Evolutionary conservation across 2,329 filamentous ascomycete species (phyloP).

Genomic region (Ascochyta lentis): DNA sequence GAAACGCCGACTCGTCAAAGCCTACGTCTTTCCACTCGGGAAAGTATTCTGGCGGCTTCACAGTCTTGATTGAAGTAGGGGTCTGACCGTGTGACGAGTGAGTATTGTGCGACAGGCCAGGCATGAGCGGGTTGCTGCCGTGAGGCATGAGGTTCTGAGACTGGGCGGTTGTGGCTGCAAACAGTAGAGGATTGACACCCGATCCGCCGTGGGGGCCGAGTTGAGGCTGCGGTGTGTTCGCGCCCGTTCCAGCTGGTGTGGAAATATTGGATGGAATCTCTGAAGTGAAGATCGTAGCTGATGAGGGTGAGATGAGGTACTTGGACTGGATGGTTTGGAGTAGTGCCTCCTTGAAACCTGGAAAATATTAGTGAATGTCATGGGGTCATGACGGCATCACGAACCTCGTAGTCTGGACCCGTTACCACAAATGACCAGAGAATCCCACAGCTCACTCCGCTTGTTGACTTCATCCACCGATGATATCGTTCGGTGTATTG

Average conservation of each 20-base stretch:
- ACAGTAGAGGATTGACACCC: slow-evolving; percentile 85
- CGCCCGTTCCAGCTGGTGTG: slow-evolving; percentile 86
- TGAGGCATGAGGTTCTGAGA: slow-evolving; percentile 57
- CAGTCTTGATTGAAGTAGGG: slow-evolving; percentile 81
- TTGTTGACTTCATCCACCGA: slow-evolving; percentile 84
- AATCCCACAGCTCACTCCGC: slow-evolving; percentile 89
- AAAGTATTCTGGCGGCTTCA: slow-evolving; percentile 82
- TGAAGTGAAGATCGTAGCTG: slow-evolving; percentile 95
- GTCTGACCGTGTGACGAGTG: slow-evolving; percentile 74
- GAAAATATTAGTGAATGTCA: slow-evolving; percentile 39
- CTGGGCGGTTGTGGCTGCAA: slow-evolving; percentile 83
- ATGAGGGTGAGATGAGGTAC: slow-evolving; percentile 89
- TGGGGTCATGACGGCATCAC: slow-evolving; percentile 11
- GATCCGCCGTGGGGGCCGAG: slow-evolving; percentile 57
- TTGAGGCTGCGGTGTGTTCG: slow-evolving; percentile 81
- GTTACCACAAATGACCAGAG: slow-evolving; percentile 88
- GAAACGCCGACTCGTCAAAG: slow-evolving; percentile 82
- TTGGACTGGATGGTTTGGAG: slow-evolving; percentile 78
- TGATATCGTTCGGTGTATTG: slow-evolving; percentile 83
- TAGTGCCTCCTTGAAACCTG: slow-evolving; percentile 87
- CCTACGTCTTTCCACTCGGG: slow-evolving; percentile 83
- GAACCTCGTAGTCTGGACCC: slow-evolving; percentile 71
- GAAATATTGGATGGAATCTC: slow-evolving; percentile 94
- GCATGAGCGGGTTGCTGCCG: slow-evolving; percentile 39
- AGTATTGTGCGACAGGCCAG: slow-evolving; percentile 54